These are phyloP conservation scores for Populus euphratica DNA, from an alignment of 345 rosid species.

Conservation along the genomic window DNA sequence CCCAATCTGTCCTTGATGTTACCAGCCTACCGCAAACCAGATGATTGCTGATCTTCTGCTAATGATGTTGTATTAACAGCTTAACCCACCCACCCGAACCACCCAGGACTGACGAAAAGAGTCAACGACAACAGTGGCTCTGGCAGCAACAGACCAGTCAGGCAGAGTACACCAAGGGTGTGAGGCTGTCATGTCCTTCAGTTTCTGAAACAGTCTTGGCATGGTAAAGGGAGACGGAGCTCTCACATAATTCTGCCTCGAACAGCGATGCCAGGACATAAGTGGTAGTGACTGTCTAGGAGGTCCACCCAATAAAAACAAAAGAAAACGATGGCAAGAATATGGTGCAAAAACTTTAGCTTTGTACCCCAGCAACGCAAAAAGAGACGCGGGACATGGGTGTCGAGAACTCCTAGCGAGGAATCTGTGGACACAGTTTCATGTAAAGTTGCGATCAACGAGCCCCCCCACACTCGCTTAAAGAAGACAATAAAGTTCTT, in stretches of 20 bases:
- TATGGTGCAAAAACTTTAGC: not conserved
- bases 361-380: not conserved
- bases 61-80: too few species aligned
- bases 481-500: constrained; percentile 24
- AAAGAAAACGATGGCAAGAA: not conserved
- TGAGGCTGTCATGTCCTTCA: not conserved
- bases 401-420: not conserved
- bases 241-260: too few species aligned
- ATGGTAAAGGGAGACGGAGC: too few species aligned
- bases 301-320: not conserved
- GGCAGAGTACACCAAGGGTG: not conserved
- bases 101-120: not conserved
- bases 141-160: not conserved
- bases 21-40: not conserved
- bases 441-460: not conserved
- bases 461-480: not conserved
- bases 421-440: not conserved
- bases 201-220: too few species aligned
- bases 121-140: not conserved
- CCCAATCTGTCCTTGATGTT: not conserved
- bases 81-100: not conserved
- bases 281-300: not conserved
- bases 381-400: constrained; percentile 3
- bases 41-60: not conserved
- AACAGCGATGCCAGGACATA: not conserved